Percentiles rank a stretch among this genome's conserved stretches.
These are phyloP conservation scores for Mallotus nudiflorus DNA, from an alignment of 345 rosid genomes.

Conservation along the genomic window DNA sequence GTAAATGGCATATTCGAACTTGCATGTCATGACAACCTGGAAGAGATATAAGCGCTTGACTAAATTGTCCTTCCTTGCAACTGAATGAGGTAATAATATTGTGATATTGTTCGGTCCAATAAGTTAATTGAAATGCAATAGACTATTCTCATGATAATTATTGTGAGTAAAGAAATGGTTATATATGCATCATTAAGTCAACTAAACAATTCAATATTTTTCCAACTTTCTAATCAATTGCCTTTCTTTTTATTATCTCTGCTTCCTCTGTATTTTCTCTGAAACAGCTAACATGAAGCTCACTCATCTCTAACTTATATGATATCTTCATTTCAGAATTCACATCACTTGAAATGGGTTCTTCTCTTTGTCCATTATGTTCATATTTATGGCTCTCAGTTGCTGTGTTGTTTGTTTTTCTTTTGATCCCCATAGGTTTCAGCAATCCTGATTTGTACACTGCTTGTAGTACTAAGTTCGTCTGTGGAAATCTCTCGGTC, in stretches of 20 bases:
- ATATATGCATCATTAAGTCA: not conserved
- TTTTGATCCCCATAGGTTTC: not conserved
- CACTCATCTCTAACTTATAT: not conserved
- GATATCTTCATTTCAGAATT: too few relatives aligned
- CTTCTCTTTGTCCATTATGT: not conserved
- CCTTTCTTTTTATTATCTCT: not conserved
- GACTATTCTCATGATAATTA: not conserved
- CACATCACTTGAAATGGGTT: not conserved
- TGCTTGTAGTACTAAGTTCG: slow-evolving; percentile 14
- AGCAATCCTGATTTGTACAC: not conserved
- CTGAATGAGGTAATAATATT: not conserved
- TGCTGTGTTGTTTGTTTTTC: not conserved
- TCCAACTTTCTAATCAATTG: not conserved
- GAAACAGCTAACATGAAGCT: not conserved
- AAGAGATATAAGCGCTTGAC: too few relatives aligned
- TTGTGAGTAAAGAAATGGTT: too few relatives aligned
- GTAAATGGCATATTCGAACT: too few relatives aligned
- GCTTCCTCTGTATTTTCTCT: not conserved
- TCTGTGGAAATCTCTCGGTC: slow-evolving; percentile 30
- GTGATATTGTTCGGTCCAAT: not conserved
- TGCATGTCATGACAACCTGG: too few relatives aligned
- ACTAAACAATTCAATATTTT: not conserved
- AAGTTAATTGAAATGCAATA: not conserved
- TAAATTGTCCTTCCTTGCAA: too few relatives aligned
- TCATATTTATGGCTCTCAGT: not conserved